These are phyloP conservation scores for Fusarium mundagurra DNA, from an alignment of 2,329 filamentous ascomycete genomes.

Conservation along the genomic window DNA sequence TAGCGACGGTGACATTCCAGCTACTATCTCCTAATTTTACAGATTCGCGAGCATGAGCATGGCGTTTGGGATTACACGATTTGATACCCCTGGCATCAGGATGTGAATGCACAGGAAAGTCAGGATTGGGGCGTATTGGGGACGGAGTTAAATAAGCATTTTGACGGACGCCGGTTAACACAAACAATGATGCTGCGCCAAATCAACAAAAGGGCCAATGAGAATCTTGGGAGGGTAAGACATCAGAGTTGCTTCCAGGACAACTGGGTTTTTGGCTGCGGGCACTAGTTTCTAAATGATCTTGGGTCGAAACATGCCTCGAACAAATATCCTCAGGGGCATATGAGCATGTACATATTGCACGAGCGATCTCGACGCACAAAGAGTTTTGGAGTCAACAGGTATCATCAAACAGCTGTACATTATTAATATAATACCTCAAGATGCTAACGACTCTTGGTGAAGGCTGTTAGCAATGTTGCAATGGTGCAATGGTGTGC, in stretches of 20 bases:
- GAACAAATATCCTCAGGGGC: background rate
- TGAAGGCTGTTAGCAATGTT: background rate
- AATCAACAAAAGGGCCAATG: background rate
- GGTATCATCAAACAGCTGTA: background rate
- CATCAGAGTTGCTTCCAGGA: background rate
- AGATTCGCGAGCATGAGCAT: conserved; percentile 1
- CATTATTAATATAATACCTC: background rate
- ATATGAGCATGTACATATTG: background rate
- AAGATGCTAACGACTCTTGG: background rate
- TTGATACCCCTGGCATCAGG: conserved; percentile 14
- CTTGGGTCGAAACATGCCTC: background rate
- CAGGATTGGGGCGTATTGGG: background rate
- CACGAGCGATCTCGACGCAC: background rate
- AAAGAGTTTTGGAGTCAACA: background rate
- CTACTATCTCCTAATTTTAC: conserved; percentile 18
- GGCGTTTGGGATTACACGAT: conserved; percentile 27
- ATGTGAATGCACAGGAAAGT: background rate
- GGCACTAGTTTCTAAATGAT: background rate
- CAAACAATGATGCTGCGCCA: background rate
- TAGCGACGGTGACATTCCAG: conserved; percentile 42
- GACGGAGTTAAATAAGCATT: conserved; percentile 14
- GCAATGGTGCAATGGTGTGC: background rate
- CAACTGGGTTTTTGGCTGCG: conserved; percentile 1
- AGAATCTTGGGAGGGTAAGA: background rate
- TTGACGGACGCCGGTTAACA: conserved; percentile 8